Evolutionary conservation across 2,329 filamentous ascomycete genomes (phyloP).

Genomic region (Ascochyta rabiei): DNA sequence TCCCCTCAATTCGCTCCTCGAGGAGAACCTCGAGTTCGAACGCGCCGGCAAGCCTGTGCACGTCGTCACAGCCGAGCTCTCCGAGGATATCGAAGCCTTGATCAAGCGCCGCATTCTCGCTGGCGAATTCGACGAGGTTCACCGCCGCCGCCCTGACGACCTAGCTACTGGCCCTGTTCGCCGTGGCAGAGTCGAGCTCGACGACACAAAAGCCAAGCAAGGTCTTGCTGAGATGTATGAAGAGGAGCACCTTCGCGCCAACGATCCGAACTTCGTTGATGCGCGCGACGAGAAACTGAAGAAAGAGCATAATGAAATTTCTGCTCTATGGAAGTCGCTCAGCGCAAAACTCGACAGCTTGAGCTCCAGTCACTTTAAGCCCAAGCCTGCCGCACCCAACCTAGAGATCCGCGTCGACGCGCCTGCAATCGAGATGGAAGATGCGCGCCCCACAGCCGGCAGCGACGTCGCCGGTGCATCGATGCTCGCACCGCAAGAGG

Average conservation of each 20-base stretch:
- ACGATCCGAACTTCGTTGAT: slow-evolving; percentile 81
- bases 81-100: slow-evolving; percentile 87
- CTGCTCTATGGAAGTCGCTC: slow-evolving; percentile 80
- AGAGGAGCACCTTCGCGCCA: slow-evolving; percentile 80
- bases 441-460: slow-evolving; percentile 84
- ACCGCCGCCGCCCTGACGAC: slow-evolving; percentile 78
- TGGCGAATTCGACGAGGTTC: slow-evolving; percentile 89
- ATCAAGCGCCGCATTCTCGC: slow-evolving; percentile 92
- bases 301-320: slow-evolving; percentile 83
- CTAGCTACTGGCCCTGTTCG: slow-evolving; percentile 67
- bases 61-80: slow-evolving; percentile 89
- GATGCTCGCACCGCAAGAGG: slow-evolving; percentile 89
- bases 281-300: slow-evolving; percentile 80
- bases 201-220: slow-evolving; percentile 86
- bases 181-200: slow-evolving; percentile 78
- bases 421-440: slow-evolving; percentile 92
- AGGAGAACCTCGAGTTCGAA: slow-evolving; percentile 96
- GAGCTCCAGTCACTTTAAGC: slow-evolving; percentile 94
- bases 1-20: slow-evolving; percentile 88
- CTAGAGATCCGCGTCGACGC: slow-evolving; percentile 89
- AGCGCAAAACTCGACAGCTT: slow-evolving; percentile 83
- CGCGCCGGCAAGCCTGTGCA: slow-evolving; percentile 92
- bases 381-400: slow-evolving; percentile 79
- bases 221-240: slow-evolving; percentile 93
- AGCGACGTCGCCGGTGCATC: slow-evolving; percentile 71